These are phyloP conservation scores for Claviceps cyperi DNA, from an alignment of 2,329 filamentous ascomycete species.

Conservation along the genomic window DNA sequence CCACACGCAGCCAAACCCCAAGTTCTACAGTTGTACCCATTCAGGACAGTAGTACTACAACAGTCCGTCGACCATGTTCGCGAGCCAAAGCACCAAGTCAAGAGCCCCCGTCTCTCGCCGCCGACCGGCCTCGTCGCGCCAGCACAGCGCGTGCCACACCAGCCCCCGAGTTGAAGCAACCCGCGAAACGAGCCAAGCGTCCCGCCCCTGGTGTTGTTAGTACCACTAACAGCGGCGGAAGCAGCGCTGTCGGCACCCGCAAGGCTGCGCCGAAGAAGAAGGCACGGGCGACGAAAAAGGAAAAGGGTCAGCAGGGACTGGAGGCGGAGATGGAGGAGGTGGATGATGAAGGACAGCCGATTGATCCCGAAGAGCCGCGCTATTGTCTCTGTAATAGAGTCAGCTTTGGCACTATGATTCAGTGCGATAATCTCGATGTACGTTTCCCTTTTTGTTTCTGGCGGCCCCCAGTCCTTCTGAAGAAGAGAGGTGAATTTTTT, in stretches of 20 bases:
- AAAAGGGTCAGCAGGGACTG: slow-evolving; percentile 24
- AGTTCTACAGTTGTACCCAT: slow-evolving; percentile 14
- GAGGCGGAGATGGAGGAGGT: slow-evolving; percentile 41
- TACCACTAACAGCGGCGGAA: slow-evolving; percentile 44
- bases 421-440: slow-evolving; percentile 65
- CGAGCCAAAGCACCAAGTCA: slow-evolving; percentile 38
- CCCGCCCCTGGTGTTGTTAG: slow-evolving; percentile 61
- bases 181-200: slow-evolving; percentile 46
- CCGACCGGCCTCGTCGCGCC: slow-evolving; percentile 38
- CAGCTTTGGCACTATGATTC: slow-evolving; percentile 72
- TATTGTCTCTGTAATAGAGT: slow-evolving; percentile 72
- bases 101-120: slow-evolving; percentile 35
- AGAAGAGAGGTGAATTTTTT: too few relatives aligned
- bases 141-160: slow-evolving; percentile 45
- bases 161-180: slow-evolving; percentile 30
- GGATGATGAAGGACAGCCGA: slow-evolving; percentile 52
- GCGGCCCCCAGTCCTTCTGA: not conserved
- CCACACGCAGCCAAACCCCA: slow-evolving; percentile 22
- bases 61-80: slow-evolving; percentile 32
- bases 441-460: slow-evolving; percentile 19
- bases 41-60: slow-evolving; percentile 22
- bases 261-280: slow-evolving; percentile 57
- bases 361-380: slow-evolving; percentile 60
- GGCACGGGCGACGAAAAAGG: slow-evolving; percentile 33
- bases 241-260: slow-evolving; percentile 55